Evolutionary conservation across 2,329 filamentous ascomycete species (phyloP), one percentile per base, ranked within the genome.

Genomic region (Epichloe festucae): DNA sequence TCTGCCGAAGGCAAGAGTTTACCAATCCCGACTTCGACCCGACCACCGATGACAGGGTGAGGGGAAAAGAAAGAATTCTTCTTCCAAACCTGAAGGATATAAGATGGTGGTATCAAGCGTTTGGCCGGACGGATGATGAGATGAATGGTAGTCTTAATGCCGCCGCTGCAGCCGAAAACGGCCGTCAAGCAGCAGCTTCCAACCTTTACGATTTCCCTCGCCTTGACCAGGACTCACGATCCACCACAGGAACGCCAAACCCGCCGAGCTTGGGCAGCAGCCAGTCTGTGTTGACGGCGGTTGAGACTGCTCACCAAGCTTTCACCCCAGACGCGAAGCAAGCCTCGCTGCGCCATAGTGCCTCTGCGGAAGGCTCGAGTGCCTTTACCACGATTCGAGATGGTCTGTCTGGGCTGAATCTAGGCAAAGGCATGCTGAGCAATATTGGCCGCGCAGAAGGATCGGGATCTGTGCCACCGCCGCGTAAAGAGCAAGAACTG

Each of bases 71-170:
- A 64, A 78, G 89, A 4, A 78, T 98, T 7, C 76, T 98, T 14
- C 86, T 97, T 57, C 91, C 93, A 0, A 76, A 78, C 3, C 71
- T 85, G 1, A 78, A 79, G 12, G 84, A 94, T 55, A 79, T 93
- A n/a, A 79, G 89, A 54, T 98, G 93, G 93, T 98, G 93, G 93
- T 77, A 84, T 57, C 87, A 93, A 61, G 71, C 85, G 1, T 98
- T 96, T 67, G 88, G 89, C 46, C 80, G 90, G 35, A 83, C 83
- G 3, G 88, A 96, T 59, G 81, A 85, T 50, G 93, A 98, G 65
- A 97, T 98, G 91, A 98, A 98, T 60, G 81, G 79, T 0, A 72
- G 77, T 38, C 68, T 81, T 11, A 74, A 80, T 58, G 70, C 73
- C 6, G 76, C 74, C 3, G 74, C 76, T 15, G 73, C 74, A 3